phyloP scores from a whole-genome alignment of 352 stramenopile genomes.

The Phytopythium delawarense region DNA sequence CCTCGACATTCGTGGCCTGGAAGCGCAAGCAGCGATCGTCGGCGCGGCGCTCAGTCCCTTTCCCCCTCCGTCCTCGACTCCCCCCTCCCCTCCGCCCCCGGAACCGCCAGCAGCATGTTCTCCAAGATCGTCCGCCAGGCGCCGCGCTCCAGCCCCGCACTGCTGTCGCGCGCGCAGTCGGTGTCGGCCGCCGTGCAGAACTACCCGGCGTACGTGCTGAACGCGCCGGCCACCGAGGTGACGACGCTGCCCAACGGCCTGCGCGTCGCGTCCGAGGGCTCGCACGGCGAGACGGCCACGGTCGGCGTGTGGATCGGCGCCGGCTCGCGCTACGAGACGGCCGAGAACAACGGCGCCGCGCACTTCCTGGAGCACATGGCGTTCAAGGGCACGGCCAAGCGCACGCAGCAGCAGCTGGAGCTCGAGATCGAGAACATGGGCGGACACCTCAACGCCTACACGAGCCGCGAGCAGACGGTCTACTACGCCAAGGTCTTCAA shows the following conservation, averaged over 20 bases:
- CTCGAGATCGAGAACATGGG: conserved; percentile 99
- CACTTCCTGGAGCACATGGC: conserved; percentile 99
- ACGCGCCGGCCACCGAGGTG: conserved; percentile 94
- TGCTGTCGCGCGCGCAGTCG: conserved; percentile 70
- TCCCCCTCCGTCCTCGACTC: not conserved
- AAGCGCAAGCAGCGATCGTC: conserved; percentile 13
- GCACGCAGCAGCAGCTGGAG: conserved; percentile 98
- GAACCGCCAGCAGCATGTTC: conserved; percentile 35
- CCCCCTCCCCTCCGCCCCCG: conserved; percentile 3
- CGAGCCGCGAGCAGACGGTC: conserved; percentile 99
- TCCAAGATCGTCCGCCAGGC: conserved; percentile 59
- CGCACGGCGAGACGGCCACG: conserved; percentile 96
- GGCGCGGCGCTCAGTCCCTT: conserved; percentile 1
- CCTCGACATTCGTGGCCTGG: conserved; percentile 33
- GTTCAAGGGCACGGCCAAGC: conserved; percentile 98
- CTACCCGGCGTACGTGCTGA: conserved; percentile 89
- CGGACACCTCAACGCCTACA: conserved; percentile 99
- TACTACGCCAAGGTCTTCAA: conserved; percentile 99
- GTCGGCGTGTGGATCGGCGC: conserved; percentile 98
- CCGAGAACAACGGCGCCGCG: conserved; percentile 97
- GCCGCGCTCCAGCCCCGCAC: conserved; percentile 14
- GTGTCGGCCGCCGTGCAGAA: conserved; percentile 60
- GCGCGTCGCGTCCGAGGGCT: conserved; percentile 96
- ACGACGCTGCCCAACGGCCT: conserved; percentile 96
- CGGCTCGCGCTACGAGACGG: conserved; percentile 97